Evolutionary conservation across 768 basidiomycete species (phyloP), one percentile per base, ranked within the genome.

Genomic region (Sistotremastrum niveocremeum): DNA sequence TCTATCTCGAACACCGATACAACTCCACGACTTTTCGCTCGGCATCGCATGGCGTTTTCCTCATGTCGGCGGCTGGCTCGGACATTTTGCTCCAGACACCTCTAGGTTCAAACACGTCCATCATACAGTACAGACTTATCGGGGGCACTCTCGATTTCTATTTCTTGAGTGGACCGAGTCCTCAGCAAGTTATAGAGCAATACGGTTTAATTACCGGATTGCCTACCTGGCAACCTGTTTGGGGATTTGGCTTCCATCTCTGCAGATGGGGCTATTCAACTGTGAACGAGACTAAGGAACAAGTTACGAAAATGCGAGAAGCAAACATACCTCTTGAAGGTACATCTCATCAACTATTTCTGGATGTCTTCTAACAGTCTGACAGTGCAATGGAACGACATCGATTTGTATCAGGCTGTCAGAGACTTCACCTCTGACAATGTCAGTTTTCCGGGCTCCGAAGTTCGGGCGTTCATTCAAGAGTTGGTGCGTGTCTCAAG

Each of bases 191-290:
- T 6, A 71, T 82, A 42, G 71, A 80, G 49, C 84, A 87, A 59
- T 83, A 86, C 53, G 73, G 77, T 4, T 70, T 64, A 34, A 62
- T 76, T n/a, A 68, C 82, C 30, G 84, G 84, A 3, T 63, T 73
- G 36, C 81, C 84, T 3, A 74, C 73, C 32, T 79, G 81, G 74
- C 76, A 79, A 56, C 84, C 83, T 2, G 66, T 67, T 35, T 87
- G 82, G 80, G 76, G 75, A 4, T 82, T 86, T 55, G 84, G 84
- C 5, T 84, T 84, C 65, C 84, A 88, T 49, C 68, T 84, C 10
- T 81, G 79, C 64, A 70, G 72, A 47, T 77, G 71, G 71, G 74
- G 74, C 4, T 76, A 72, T 48, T 46, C 54, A 32, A 65, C 73
- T 52, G 54, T 84, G 12, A 71, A 65, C 46, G 77, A 81, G 52